These are phyloP conservation scores for Cardamine occulta DNA, from an alignment of 345 rosid species.

Conservation along the genomic window DNA sequence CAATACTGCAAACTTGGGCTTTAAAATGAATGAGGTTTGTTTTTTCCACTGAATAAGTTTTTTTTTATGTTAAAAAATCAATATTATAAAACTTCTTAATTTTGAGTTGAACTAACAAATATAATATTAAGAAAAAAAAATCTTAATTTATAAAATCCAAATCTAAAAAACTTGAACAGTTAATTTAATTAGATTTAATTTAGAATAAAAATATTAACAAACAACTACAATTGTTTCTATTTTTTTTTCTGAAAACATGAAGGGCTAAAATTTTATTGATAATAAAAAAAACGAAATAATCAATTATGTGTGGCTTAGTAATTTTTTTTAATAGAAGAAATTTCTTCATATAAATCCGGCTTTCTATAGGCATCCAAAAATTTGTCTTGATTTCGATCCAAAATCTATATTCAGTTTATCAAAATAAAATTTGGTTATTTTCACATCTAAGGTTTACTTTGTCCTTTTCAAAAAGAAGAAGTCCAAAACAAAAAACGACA, in stretches of 20 bases:
- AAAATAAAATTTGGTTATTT: not conserved
- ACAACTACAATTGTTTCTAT: not conserved
- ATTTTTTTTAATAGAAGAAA: too few relatives aligned
- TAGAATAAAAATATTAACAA: not conserved
- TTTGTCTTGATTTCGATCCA: too few relatives aligned
- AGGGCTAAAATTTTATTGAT: not conserved
- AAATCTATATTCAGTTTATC: too few relatives aligned
- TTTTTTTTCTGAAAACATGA: too few relatives aligned
- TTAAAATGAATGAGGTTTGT: not conserved
- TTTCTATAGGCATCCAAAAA: too few relatives aligned
- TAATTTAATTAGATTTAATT: not conserved
- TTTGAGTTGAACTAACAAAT: not conserved
- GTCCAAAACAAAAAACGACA: not conserved
- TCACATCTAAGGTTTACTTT: not conserved
- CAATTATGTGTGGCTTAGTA: too few relatives aligned
- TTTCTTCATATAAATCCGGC: too few relatives aligned
- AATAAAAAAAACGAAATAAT: not conserved
- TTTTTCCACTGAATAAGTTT: not conserved
- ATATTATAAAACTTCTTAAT: not conserved
- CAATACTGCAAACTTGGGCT: not conserved
- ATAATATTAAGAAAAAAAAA: not conserved
- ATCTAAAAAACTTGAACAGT: not conserved
- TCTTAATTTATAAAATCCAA: too few relatives aligned
- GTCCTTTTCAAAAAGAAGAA: constrained; percentile 8
- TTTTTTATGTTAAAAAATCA: not conserved